Evolutionary conservation across 2,329 filamentous ascomycete genomes (phyloP), one percentile per base, ranked within the genome.

Genomic region (Nothophaeocryptopus gaeumannii): DNA sequence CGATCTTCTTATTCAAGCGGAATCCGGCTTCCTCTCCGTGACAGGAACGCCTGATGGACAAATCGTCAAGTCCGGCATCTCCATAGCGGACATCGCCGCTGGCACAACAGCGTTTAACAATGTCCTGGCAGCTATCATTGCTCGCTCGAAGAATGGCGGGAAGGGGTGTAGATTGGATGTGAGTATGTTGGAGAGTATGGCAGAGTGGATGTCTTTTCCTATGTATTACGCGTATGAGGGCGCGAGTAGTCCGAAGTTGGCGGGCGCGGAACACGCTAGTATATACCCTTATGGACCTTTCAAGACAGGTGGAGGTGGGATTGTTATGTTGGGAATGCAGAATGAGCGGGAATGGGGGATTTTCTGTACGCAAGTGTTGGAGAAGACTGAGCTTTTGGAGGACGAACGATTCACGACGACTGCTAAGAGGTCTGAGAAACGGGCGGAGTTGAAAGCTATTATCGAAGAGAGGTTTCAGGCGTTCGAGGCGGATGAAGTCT

Each of bases 1-100:
- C 75, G 93, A 99, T 70, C 92, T 97, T 59, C 96, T 99, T 88
- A 91, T 99, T 12, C 93, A 97, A 74, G 91, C 92, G 45, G 74
- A 66, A 51, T 68, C 67, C 5, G 49, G 47, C 8, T 58, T 60
- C 32, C 55, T 60, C 2, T 61, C 53, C 14, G 96, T 97, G 61
- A 97, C 93, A 0, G 92, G 93, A 29, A 80, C 80, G 52, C 80
- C 90, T 45, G 20, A 26, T 26, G 86, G 90, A 0, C 85, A 89
- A 1, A 93, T 93, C 0, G 92, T 96, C 29, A 99, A 99, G 72
- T 92, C 96, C 1, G 93, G 93, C 12, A 92, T 97, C 8, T 91
- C 91, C 2, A 92, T 97, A 2, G 96, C 92, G 0, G 93, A 99
- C 70, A 74, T 99, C 45, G 96, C 92, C 0, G 96, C 93, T 0